Evolutionary conservation across 306 rosid species (phyloP), one percentile per base, ranked within the genome.

Genomic region (Mucuna pruriens): DNA sequence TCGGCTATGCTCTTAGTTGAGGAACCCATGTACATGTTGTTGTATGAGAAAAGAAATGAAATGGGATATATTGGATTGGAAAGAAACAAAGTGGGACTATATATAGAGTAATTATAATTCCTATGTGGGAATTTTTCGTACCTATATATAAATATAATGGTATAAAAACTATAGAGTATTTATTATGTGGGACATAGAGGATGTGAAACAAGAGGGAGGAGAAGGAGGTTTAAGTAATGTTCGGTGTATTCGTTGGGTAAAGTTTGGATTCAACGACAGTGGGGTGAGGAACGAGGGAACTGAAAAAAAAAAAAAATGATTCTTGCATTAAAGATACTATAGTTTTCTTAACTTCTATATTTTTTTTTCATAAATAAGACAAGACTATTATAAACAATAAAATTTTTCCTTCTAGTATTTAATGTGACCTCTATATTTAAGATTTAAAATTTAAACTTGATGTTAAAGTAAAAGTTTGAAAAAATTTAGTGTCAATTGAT

Each of bases 1-100:
- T 92, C 94, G 2, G 88, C 90, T 33, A 78, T 42, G 25, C 20
- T 15, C 46, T 39, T 70, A 25, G 36, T 71, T 66, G 40, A 79
- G 40, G 64, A 75, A 16, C 74, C 82, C 78, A 77, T 60, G 46
- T 4, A 12, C 77, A 16, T 44, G 55, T 1, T 33, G 55, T 54
- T 86, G 23, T 7, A 2, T 39, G 9, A 44, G 11, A 26, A 10
- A 74, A 6, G 19, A 4, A 46, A 19, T 19, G 65, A 5, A 79
- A 57, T 20, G 31, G 22, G 44, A 65, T 80, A 19, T 57, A 12
- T 71, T 57, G 60, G 44, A 57, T 57, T 69, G 4, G 10, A 80
- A 80, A 48, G 65, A 15, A 44, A 45, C 15, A 71, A 58, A 31
- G 31, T 19, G 19, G 62, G 26, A 31, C 20, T 79, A 57, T 77